Percentiles rank a stretch among this genome's conserved stretches.
Conservation (phyloP, 2,329 filamentous ascomycete species). For the Penicillium sp. region DNA sequence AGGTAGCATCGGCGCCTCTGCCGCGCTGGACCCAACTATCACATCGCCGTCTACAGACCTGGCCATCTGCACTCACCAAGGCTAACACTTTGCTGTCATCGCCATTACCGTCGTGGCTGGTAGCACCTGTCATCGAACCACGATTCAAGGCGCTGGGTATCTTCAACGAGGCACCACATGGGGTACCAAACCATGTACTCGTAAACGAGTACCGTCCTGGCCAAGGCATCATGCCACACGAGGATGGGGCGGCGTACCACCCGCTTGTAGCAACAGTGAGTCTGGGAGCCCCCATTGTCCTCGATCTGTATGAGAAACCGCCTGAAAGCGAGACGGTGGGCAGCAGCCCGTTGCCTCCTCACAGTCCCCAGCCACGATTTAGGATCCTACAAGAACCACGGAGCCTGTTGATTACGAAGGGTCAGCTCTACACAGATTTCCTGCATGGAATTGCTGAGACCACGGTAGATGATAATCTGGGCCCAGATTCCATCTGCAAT, state of each 20-base stretch:
- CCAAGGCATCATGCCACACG: conserved; percentile 95
- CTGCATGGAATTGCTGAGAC: conserved; percentile 59
- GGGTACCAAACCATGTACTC: conserved; percentile 80
- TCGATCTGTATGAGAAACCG: conserved; percentile 69
- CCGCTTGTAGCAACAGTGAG: conserved; percentile 89
- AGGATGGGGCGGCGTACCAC: conserved; percentile 85
- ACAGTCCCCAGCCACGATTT: conserved; percentile 31
- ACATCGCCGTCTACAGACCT: conserved; percentile 86
- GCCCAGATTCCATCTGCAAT: conserved; percentile 52
- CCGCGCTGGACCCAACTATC: conserved; percentile 82
- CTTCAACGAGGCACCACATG: conserved; percentile 66
- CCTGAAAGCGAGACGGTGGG: conserved; percentile 18
- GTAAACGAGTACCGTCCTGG: conserved; percentile 88
- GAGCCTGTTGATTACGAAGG: conserved; percentile 61
- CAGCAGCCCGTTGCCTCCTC: not conserved
- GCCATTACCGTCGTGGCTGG: conserved; percentile 70
- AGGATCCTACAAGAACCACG: conserved; percentile 79
- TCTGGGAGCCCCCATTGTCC: conserved; percentile 70
- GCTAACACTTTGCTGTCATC: conserved; percentile 71
- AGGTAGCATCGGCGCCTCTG: conserved; percentile 59
- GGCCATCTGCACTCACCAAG: conserved; percentile 77
- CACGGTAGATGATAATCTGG: conserved; percentile 63
- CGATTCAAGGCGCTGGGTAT: conserved; percentile 51
- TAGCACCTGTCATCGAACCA: conserved; percentile 61
- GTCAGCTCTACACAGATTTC: conserved; percentile 53